Evolutionary conservation across 2,329 filamentous ascomycete genomes (phyloP).

Genomic region (Eutypa lata): DNA sequence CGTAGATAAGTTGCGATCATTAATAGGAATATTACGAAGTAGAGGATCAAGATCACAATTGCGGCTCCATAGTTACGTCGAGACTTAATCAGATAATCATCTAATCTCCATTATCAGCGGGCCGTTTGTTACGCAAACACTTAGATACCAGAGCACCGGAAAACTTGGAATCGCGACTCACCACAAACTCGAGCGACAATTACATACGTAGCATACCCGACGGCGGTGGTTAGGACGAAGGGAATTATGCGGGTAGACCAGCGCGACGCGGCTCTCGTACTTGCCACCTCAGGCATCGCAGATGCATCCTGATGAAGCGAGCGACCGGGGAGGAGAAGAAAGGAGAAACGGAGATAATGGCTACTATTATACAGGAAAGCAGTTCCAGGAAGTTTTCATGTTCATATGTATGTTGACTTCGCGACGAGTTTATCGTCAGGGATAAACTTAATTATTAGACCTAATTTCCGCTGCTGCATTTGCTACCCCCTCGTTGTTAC

Average conservation of each 20-base stretch:
- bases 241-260: constrained; percentile 68
- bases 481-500: no score
- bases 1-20: constrained; percentile 68
- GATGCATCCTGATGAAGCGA: constrained; percentile 19
- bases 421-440: no score
- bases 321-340: not conserved
- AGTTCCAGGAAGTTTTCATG: no score
- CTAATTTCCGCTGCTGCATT: no score
- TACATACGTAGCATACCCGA: constrained; percentile 70
- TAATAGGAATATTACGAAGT: constrained; percentile 68
- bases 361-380: no score
- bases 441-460: no score
- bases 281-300: constrained; percentile 31
- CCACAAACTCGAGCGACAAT: constrained; percentile 65
- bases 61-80: constrained; percentile 53
- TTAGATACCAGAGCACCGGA: not conserved
- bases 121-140: not conserved
- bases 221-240: constrained; percentile 60
- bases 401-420: no score
- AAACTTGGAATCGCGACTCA: constrained; percentile 41
- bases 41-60: constrained; percentile 67
- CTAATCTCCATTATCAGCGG: constrained; percentile 35
- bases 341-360: not conserved
- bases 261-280: constrained; percentile 46
- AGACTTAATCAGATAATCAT: constrained; percentile 64